phyloP scores from a whole-genome alignment of 176 grass and related monocot genomes.

The Avena eriantha region DNA sequence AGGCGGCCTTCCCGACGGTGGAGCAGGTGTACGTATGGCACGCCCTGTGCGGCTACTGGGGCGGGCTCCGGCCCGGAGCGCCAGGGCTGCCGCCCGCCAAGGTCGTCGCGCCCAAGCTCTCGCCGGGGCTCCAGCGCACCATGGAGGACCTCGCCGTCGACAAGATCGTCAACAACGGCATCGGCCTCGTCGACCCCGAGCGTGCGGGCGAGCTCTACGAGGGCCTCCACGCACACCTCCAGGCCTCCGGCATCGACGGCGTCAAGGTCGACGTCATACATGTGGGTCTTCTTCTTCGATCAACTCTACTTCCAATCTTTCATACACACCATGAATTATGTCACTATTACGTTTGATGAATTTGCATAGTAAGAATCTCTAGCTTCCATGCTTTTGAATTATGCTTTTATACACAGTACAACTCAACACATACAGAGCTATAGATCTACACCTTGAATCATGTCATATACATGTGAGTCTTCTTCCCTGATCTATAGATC shows the following conservation, averaged over 20 bases:
- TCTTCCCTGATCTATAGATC: no score
- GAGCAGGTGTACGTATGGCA: conserved; percentile 98
- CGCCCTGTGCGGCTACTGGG: conserved; percentile 90
- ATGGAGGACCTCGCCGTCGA: conserved; percentile 96
- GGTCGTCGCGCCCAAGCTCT: conserved; percentile 59
- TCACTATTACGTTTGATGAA: no score
- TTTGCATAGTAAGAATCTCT: no score
- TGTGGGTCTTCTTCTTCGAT: conserved; percentile 49
- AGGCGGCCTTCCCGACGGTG: conserved; percentile 63
- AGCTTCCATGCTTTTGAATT: no score
- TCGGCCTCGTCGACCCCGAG: conserved; percentile 73
- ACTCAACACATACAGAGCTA: no score
- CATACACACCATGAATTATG: no score
- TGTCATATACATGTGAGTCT: no score
- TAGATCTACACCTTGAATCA: no score
- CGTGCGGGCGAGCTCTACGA: conserved; percentile 67
- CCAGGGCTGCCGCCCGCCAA: conserved; percentile 51
- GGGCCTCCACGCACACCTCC: conserved; percentile 75
- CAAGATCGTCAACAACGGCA: conserved; percentile 76
- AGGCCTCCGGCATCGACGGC: conserved; percentile 77
- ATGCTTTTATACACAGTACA: no score
- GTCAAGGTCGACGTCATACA: conserved; percentile 97
- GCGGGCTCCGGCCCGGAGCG: conserved; percentile 66
- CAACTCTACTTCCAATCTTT: no score
- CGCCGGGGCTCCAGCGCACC: conserved; percentile 62